Base-by-base conservation (phyloP, 202 grass and related monocot species). In the Zizania palustris region DNA sequence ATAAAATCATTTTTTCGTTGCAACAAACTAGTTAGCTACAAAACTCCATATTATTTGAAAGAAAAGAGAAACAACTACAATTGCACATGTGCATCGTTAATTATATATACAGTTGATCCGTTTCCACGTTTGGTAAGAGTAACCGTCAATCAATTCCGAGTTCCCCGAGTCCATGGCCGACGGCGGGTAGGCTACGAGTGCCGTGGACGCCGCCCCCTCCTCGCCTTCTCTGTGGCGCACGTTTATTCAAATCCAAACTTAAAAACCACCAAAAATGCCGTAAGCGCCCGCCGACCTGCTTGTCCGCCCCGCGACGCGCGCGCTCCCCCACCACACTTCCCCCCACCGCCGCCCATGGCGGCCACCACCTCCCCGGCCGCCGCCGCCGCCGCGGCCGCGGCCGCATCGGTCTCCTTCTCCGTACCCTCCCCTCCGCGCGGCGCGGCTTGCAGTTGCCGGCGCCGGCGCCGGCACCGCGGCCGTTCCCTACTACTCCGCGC, bases 171-270 rank as follows among this genome's bases (percentile, higher is more conserved):
- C 0, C 38, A 8, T 18, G 10, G 28, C 28, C 28, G 28, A 28
- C 28, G 28, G 28, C 28, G 28, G 28, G 28, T 28, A 28, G 28
- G 12, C 11, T 41, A 8, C n/a, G 5, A 42, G 73, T 78, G 59
- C 12, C 85, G 80, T 88, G 85, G 85, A 84, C 75, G 80, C 75
- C 39, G 54, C 80, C 63, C 9, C 41, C 70, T 63, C 80, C 64
- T 70, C 55, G 18, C 33, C 55, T 41, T 79, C 7, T 59, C 46
- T 88, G 80, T 83, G 85, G 75, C 69, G 63, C 46, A 70, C 22
- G 79, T 28, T 28, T 28, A 0, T 28, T 64, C 75, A 80, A 87
- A 74, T 72, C 80, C 80, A 71, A 63, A 53, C 60, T 33, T 22
- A 15, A 66, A 35, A 48, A 45, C n/a, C 77, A 80, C 45, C 77